Percentiles rank a stretch among this genome's conserved stretches.
Evolutionary conservation across 176 grass and related monocot species (phyloP).

Genomic region (Oryza nivara): DNA sequence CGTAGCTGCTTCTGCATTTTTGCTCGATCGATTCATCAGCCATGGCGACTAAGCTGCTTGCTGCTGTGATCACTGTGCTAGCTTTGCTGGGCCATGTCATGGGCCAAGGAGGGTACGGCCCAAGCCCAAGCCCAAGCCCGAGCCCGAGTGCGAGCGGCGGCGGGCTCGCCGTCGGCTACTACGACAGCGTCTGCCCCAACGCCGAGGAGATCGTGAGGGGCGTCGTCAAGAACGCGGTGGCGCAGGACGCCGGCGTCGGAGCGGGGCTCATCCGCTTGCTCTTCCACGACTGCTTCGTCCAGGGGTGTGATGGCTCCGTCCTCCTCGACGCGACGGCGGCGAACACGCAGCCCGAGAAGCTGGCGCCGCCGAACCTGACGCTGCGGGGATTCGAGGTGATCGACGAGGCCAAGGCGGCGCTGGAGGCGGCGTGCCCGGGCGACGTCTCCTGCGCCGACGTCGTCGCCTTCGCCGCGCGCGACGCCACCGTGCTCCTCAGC

Average conservation of each 20-base stretch:
- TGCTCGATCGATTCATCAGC: too few species aligned
- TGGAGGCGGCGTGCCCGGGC: conserved; percentile 26
- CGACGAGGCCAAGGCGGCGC: too few species aligned
- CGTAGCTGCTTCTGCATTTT: too few species aligned
- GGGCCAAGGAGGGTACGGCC: too few species aligned
- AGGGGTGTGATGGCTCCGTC: background rate
- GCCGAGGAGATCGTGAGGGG: conserved; percentile 23
- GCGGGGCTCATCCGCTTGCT: conserved; percentile 41
- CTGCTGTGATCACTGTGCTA: too few species aligned
- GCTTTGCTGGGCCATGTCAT: too few species aligned
- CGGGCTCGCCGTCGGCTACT: too few species aligned
- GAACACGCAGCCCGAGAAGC: background rate
- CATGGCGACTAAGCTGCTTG: too few species aligned
- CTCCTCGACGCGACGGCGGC: background rate
- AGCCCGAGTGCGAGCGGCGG: too few species aligned
- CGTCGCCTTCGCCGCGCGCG: conserved; percentile 56
- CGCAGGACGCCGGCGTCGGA: conserved; percentile 17
- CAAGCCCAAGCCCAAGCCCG: too few species aligned
- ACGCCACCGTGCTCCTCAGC: conserved; percentile 38
- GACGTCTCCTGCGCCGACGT: conserved; percentile 51
- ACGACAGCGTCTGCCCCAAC: background rate
- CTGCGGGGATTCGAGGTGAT: background rate
- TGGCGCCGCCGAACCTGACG: background rate
- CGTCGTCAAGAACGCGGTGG: background rate
- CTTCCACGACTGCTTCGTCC: conserved; percentile 60